Conservation (phyloP, 176 grass and related monocot genomes). For the Guadua angustifolia region DNA sequence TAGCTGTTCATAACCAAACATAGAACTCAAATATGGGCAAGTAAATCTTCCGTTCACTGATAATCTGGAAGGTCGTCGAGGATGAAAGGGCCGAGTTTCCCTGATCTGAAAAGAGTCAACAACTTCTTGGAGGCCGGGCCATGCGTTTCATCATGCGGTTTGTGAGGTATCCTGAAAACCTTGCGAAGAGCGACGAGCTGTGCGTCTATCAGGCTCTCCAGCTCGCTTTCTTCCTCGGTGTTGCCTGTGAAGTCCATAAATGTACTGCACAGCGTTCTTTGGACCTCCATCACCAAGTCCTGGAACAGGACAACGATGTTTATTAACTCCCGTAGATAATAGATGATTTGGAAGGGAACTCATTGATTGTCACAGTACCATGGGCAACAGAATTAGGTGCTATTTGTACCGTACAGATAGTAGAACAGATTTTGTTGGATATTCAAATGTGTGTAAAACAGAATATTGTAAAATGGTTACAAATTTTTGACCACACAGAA, state of each 20-base stretch:
- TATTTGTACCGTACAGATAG: background rate
- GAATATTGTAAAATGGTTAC: background rate
- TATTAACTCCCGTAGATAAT: background rate
- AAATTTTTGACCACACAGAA: background rate
- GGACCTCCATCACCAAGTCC: slow-evolving; percentile 83
- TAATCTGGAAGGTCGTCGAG: slow-evolving; percentile 72
- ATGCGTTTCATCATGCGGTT: slow-evolving; percentile 62
- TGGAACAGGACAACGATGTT: slow-evolving; percentile 22
- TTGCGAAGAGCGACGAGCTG: slow-evolving; percentile 75
- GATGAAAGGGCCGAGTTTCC: slow-evolving; percentile 81
- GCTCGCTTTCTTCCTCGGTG: slow-evolving; percentile 65
- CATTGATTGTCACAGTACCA: slow-evolving; percentile 26
- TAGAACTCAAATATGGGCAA: background rate
- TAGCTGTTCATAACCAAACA: background rate
- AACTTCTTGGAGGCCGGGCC: slow-evolving; percentile 76
- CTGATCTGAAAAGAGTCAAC: slow-evolving; percentile 78
- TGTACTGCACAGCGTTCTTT: slow-evolving; percentile 61
- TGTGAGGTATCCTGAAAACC: slow-evolving; percentile 75
- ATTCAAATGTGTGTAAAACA: background rate
- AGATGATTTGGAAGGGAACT: slow-evolving; percentile 19
- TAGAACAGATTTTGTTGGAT: background rate
- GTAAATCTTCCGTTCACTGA: slow-evolving; percentile 7
- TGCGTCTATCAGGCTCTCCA: slow-evolving; percentile 72
- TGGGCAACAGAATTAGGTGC: background rate
- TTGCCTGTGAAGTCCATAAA: slow-evolving; percentile 72